Evolutionary conservation across 75 land plant genomes (phyloP), one percentile per base, ranked within the genome.

Genomic region (Pseudotsuga menziesii): DNA sequence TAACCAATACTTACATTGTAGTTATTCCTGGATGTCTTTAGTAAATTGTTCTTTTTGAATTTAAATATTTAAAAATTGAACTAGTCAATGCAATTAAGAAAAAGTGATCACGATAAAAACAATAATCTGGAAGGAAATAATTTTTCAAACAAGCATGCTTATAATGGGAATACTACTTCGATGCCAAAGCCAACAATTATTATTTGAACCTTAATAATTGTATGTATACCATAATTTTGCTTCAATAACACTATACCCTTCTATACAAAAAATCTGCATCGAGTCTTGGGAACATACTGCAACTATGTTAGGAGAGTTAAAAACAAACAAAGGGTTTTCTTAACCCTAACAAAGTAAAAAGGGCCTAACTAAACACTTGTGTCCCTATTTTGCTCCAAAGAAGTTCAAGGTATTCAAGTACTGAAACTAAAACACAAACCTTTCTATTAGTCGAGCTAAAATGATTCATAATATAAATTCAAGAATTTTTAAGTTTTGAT

Each of bases 91-190:
- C 52, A 44, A 44, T 6, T 6, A 44, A 44, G 48, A 44, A 44
- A 44, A 44, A 44, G 7, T 6, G 48, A 6, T 9, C 61, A 59
- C 17, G 29, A 20, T 23, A n/a, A 71, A 41, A 13, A n/a, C 26
- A 11, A 8, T 39, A 48, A 72, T 72, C 12, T 55, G 19, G 0
- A 22, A 27, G 14, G 17, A 15, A 13, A 55, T 9, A 72, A 22
- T 11, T 56, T 55, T 55, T 16, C 3, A 1, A 9, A 60, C 12
- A 58, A 29, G 32, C 72, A 32, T 22, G 81, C 98, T 91, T 82
- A 96, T 97, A 96, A 63, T 54, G 98, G 98, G 82, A 96, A 96
- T 26, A 93, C 94, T 79, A 96, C 93, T 86, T 96, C 98, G 35
- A 93, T 94, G 5, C 96, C 98, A 73, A 91, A 75, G 29, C 98